Evolutionary conservation across 495 filamentous ascomycete species (phyloP).

Genomic region (Hypoxylon crocopeplum): DNA sequence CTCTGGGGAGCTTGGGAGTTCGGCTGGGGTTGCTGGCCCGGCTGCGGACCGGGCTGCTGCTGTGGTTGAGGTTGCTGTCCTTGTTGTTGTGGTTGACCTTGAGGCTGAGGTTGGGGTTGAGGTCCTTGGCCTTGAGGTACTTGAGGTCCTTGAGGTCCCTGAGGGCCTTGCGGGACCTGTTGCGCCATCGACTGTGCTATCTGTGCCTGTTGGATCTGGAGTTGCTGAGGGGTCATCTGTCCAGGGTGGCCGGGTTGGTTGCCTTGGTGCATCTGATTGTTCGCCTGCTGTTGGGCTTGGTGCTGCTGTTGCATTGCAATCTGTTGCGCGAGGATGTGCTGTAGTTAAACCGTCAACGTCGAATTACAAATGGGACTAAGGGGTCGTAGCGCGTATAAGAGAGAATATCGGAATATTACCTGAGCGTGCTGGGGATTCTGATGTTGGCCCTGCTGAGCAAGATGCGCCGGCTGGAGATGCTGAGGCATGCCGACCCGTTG

Average conservation of each 20-base stretch:
- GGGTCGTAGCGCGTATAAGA: not conserved
- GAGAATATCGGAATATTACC: slow-evolving; percentile 4
- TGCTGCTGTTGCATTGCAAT: slow-evolving; percentile 56
- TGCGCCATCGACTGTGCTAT: slow-evolving; percentile 42
- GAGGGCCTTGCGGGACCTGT: slow-evolving; percentile 33
- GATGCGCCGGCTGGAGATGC: slow-evolving; percentile 56
- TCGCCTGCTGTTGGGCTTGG: slow-evolving; percentile 59
- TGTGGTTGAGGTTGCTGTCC: slow-evolving; percentile 46
- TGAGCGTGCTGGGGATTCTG: slow-evolving; percentile 50
- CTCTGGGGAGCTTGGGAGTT: slow-evolving; percentile 38
- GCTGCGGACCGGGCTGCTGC: slow-evolving; percentile 34
- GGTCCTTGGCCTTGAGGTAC: slow-evolving; percentile 38
- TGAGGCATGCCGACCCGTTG: slow-evolving; percentile 48
- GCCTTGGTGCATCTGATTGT: slow-evolving; percentile 49
- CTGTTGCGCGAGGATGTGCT: slow-evolving; percentile 48
- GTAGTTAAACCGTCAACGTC: slow-evolving; percentile 12
- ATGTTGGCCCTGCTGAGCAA: slow-evolving; percentile 54
- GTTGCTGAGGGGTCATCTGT: slow-evolving; percentile 51
- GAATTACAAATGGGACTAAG: not conserved
- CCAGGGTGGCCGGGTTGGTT: slow-evolving; percentile 50
- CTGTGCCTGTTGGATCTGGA: slow-evolving; percentile 43
- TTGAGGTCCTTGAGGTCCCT: slow-evolving; percentile 46
- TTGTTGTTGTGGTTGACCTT: slow-evolving; percentile 40
- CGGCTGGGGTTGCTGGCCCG: slow-evolving; percentile 28
- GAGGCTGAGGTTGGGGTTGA: slow-evolving; percentile 43